A percentile compares a stretch with the other conserved stretches of the same genome.
Conservation (phyloP, 2,329 filamentous ascomycete genomes). For the Lachnellula subtilissima region DNA sequence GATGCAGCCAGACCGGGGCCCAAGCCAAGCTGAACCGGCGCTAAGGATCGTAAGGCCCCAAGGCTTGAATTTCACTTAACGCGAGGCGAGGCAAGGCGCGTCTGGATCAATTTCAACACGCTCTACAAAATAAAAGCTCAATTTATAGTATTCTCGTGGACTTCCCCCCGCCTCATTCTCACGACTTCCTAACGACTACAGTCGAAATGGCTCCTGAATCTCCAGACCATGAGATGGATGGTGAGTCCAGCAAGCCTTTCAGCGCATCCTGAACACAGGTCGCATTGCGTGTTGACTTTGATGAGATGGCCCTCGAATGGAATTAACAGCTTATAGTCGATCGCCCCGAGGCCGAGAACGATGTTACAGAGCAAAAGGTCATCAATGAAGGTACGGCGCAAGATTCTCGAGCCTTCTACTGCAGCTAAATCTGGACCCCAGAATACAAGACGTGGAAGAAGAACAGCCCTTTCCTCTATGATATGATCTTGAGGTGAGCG, state of each 20-base stretch:
- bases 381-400: constrained; percentile 77
- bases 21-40: neutral
- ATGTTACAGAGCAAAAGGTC: constrained; percentile 73
- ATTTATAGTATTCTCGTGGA: neutral
- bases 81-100: constrained; percentile 11
- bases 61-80: constrained; percentile 11
- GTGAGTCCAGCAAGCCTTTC: constrained; percentile 33
- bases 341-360: constrained; percentile 59
- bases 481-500: constrained; percentile 79
- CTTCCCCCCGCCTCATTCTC: neutral
- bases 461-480: constrained; percentile 96
- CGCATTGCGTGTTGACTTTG: neutral
- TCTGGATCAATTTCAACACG: neutral
- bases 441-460: constrained; percentile 99
- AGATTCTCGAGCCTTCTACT: neutral
- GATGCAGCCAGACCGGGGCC: neutral
- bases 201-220: constrained; percentile 43
- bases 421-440: constrained; percentile 32
- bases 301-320: neutral
- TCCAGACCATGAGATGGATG: constrained; percentile 43
- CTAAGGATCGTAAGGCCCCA: neutral
- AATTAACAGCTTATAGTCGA: constrained; percentile 37
- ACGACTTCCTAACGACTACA: neutral
- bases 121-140: neutral
- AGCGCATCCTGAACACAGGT: neutral